Base-by-base conservation (phyloP, 2,329 filamentous ascomycete genomes). In the Pseudogymnoascus sp. region DNA sequence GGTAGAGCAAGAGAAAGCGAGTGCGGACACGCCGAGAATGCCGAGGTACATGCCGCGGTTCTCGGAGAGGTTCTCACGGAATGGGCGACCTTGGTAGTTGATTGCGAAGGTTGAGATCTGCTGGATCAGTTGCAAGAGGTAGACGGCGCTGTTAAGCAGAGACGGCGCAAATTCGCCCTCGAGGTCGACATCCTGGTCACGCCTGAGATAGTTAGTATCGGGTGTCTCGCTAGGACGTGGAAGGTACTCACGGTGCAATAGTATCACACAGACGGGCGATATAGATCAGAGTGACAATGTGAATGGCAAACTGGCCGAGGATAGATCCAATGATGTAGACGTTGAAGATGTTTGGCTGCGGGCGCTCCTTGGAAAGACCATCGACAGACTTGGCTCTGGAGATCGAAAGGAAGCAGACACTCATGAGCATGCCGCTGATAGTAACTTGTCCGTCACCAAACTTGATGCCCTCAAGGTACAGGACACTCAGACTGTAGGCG, bases 401-500 rank as follows among this genome's bases (percentile, higher is more conserved):
- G 72, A 99, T 97, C 66, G 93, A 97, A 71, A 99, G 80, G 83
- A 99, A 99, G 79, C 95, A 99, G 61, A 99, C 95, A 71, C 93
- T 97, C 95, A 99, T 97, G 75, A 99, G 87, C 90, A 99, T 97
- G 70, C 95, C 95, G 70, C 92, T 97, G 72, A 99, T 97, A 14
- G 95, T 99, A 69, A 97, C 95, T 78, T 99, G 95, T 3, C 93
- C 92, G 74, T 99, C 95, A 63, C 95, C 93, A 74, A 99, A 99
- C 80, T 99, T 99, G 82, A 99, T 99, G 67, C 95, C 95, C 72
- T 97, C 93, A 1, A 99, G 85, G 73, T 99, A 99, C 64, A 99
- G 82, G 16, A 99, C 95, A 75, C 90, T 96, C 73, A 99, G 78
- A 76, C 91, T 96, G 85, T 99, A 99, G 38, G 95, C 95, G 70